Evolutionary conservation across 1,139 yeast genomes (phyloP).

Genomic region (Hyphopichia burtonii): DNA sequence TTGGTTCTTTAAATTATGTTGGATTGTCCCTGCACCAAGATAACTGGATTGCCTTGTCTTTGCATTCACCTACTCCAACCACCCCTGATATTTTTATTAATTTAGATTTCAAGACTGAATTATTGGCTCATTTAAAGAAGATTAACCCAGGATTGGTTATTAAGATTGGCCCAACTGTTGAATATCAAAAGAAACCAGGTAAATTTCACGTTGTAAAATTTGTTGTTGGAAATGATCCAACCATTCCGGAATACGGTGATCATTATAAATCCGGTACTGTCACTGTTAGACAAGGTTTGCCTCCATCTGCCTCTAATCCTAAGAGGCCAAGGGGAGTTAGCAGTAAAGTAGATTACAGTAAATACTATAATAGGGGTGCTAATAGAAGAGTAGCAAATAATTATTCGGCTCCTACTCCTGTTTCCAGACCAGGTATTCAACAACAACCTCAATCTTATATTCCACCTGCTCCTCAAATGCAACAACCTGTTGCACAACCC

Average conservation of each 20-base stretch:
- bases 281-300: conserved; percentile 75
- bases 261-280: conserved; percentile 86
- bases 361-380: conserved; percentile 41
- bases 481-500: conserved; percentile 4
- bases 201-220: conserved; percentile 74
- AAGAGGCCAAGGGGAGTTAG: conserved; percentile 61
- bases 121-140: conserved; percentile 72
- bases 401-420: conserved; percentile 10
- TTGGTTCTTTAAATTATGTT: conserved; percentile 60
- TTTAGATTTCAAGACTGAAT: conserved; percentile 85
- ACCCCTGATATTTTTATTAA: conserved; percentile 80
- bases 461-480: conserved; percentile 3
- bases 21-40: conserved; percentile 79
- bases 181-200: conserved; percentile 90
- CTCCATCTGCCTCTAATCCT: conserved; percentile 67
- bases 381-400: conserved; percentile 9
- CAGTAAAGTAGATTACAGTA: conserved; percentile 42
- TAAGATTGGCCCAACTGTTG: conserved; percentile 68
- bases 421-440: conserved; percentile 6
- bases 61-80: conserved; percentile 48
- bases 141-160: conserved; percentile 59
- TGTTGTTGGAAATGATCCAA: conserved; percentile 53
- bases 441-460: conserved; percentile 5
- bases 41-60: conserved; percentile 85
- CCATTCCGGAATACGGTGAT: conserved; percentile 61